These are phyloP conservation scores for Cicer yamashitae DNA, from an alignment of 306 rosid species.

Conservation along the genomic window DNA sequence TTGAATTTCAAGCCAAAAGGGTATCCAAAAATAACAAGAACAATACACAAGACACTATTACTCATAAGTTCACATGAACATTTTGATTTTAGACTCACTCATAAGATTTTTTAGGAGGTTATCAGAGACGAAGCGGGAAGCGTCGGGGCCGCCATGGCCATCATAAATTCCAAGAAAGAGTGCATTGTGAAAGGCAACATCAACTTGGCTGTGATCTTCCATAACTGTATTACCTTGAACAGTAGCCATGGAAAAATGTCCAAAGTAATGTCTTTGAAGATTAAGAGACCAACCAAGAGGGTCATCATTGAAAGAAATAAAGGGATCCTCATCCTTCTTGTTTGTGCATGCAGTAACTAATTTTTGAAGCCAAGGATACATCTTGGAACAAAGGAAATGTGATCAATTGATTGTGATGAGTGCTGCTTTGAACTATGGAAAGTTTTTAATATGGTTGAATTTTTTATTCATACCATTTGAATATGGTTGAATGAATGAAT, in stretches of 20 bases:
- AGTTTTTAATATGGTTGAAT: too few relatives aligned
- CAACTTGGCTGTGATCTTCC: constrained; percentile 88
- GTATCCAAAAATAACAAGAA: too few relatives aligned
- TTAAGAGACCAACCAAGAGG: constrained; percentile 59
- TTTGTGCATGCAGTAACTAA: not conserved
- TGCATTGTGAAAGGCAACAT: constrained; percentile 57
- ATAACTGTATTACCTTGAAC: constrained; percentile 76
- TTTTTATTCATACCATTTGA: too few relatives aligned
- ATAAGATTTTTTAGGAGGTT: constrained; percentile 60
- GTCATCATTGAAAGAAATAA: constrained; percentile 39
- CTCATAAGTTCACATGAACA: too few relatives aligned
- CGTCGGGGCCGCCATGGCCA: constrained; percentile 84
- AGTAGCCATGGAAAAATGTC: constrained; percentile 78
- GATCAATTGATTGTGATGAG: too few relatives aligned
- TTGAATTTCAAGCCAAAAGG: too few relatives aligned
- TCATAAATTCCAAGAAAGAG: constrained; percentile 85
- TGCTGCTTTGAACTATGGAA: too few relatives aligned
- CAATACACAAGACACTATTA: too few relatives aligned
- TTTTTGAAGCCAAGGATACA: too few relatives aligned
- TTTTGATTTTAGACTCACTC: constrained; percentile 51
- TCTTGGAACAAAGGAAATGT: too few relatives aligned
- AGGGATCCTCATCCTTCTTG: not conserved
- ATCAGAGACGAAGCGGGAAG: constrained; percentile 58
- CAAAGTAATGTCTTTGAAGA: constrained; percentile 66
- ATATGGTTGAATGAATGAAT: too few relatives aligned